phyloP scores from a whole-genome alignment of 2,329 filamentous ascomycete species.

The Penicillium sp. region DNA sequence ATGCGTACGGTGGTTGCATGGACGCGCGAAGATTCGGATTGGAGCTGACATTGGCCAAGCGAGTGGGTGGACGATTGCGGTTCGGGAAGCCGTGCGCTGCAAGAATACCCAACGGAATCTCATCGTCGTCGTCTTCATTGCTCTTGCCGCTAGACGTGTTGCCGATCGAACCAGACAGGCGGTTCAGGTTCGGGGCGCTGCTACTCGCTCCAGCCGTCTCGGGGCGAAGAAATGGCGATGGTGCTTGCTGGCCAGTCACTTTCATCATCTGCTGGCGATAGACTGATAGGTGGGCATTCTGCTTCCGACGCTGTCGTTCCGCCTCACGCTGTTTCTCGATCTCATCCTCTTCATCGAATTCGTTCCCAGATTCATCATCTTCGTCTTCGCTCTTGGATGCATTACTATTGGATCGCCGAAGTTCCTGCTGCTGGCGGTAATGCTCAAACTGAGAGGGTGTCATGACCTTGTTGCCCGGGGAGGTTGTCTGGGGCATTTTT shows the following conservation, averaged over 20 bases:
- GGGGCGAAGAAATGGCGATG: slow-evolving; percentile 50
- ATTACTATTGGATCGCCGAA: slow-evolving; percentile 56
- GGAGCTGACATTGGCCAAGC: slow-evolving; percentile 59
- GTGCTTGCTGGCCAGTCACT: slow-evolving; percentile 68
- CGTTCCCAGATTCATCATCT: slow-evolving; percentile 52
- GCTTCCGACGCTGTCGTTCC: slow-evolving; percentile 73
- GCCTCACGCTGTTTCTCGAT: slow-evolving; percentile 67
- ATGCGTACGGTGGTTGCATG: slow-evolving; percentile 43
- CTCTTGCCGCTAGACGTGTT: slow-evolving; percentile 38
- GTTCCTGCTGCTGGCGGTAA: slow-evolving; percentile 65
- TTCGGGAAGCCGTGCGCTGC: slow-evolving; percentile 83
- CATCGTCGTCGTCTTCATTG: slow-evolving; percentile 69
- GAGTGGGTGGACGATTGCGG: slow-evolving; percentile 68
- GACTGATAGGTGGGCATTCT: slow-evolving; percentile 82
- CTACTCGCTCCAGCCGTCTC: slow-evolving; percentile 52
- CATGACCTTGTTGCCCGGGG: slow-evolving; percentile 70
- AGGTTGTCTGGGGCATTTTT: slow-evolving; percentile 28
- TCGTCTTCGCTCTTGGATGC: slow-evolving; percentile 36
- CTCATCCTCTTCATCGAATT: slow-evolving; percentile 74
- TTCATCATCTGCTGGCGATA: slow-evolving; percentile 97
- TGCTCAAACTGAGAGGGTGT: slow-evolving; percentile 81
- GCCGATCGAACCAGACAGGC: slow-evolving; percentile 34
- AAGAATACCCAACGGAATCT: slow-evolving; percentile 78
- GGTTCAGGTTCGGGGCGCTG: slow-evolving; percentile 58
- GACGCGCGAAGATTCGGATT: slow-evolving; percentile 66